Evolutionary conservation across 2,329 filamentous ascomycete genomes (phyloP).

Genomic region (Sclerotinia subarctica): DNA sequence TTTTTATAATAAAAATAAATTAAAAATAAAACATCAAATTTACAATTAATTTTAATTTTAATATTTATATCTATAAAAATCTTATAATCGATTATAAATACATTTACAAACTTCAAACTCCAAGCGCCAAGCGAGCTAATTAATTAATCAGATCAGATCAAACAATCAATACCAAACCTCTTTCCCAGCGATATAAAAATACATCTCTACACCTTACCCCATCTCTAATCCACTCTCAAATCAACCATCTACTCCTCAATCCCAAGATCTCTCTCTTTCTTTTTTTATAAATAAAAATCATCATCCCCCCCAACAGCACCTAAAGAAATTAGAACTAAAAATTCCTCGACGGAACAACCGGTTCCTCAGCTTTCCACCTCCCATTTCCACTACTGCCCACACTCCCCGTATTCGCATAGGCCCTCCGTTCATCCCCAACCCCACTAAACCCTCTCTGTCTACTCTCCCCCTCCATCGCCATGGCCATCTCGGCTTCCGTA

Average conservation of each 20-base stretch:
- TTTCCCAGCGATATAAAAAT: not conserved
- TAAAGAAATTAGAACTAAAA: not conserved
- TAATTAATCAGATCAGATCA: not conserved
- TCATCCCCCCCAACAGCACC: not conserved
- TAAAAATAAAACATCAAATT: no score
- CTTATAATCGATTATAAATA: not conserved
- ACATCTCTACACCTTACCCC: not conserved
- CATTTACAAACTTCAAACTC: not conserved
- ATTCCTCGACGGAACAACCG: not conserved
- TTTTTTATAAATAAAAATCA: not conserved
- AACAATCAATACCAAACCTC: not conserved
- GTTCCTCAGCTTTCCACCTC: not conserved
- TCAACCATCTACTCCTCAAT: not conserved
- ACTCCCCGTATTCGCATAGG: not conserved
- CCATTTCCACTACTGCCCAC: not conserved
- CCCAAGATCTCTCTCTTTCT: not conserved
- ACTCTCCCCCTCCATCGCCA: slow-evolving; percentile 20
- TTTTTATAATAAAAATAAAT: no score
- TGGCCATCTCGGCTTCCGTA: slow-evolving; percentile 32
- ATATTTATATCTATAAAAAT: no score
- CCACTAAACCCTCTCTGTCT: not conserved
- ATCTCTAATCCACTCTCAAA: not conserved
- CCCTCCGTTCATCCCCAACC: not conserved
- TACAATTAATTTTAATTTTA: no score
- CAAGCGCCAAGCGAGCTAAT: not conserved